A percentile compares a stretch with the other conserved stretches of the same genome.
Evolutionary conservation across 129 eudicot species (phyloP).

Genomic region (Smallanthus sonchifolius): DNA sequence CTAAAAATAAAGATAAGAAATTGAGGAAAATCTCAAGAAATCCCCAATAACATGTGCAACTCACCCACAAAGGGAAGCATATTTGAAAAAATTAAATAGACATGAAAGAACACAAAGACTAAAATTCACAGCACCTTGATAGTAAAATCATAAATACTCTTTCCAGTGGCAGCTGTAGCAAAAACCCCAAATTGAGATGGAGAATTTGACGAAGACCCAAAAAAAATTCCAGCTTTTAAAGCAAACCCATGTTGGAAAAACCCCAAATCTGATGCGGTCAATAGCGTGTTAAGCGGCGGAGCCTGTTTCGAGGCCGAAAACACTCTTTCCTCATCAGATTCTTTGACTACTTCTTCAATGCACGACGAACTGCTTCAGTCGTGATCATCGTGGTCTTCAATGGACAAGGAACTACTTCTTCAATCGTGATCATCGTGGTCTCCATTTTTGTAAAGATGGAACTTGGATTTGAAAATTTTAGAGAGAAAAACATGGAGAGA

Average conservation of each 20-base stretch:
- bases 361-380: no score
- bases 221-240: constrained; percentile 30
- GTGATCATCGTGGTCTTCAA: no score
- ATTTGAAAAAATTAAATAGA: not conserved
- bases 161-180: constrained; percentile 72
- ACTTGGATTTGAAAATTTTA: no score
- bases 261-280: constrained; percentile 47
- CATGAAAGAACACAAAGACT: no score
- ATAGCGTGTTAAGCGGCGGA: no score
- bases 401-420: no score
- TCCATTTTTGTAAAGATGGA: no score
- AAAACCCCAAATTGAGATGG: constrained; percentile 34
- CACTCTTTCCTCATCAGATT: no score
- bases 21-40: not conserved
- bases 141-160: constrained; percentile 68
- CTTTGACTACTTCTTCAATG: no score
- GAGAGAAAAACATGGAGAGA: no score
- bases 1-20: not conserved
- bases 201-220: constrained; percentile 34
- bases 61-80: not conserved
- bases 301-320: no score
- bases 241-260: constrained; percentile 52
- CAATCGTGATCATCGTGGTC: no score
- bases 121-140: constrained; percentile 49
- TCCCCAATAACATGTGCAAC: not conserved